Evolutionary conservation across 257 asterid species (phyloP), one percentile per base, ranked within the genome.

Genomic region (Cruciata laevipes): DNA sequence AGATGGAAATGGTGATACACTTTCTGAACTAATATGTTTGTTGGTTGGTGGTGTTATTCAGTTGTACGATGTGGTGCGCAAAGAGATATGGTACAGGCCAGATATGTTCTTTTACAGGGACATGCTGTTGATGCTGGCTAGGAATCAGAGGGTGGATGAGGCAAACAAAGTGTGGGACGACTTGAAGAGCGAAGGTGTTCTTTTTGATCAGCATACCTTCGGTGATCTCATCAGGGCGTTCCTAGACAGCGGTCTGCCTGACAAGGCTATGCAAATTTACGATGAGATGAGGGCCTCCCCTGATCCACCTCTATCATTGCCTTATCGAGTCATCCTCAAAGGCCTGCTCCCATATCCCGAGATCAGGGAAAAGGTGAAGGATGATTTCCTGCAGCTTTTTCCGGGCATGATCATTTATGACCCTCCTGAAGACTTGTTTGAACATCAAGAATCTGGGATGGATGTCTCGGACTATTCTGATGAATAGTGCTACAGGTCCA

Each of bases 71-170:
- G 92, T 89, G 75, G 96, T 88, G 70, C 83, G 95, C 1, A 86
- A 81, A 61, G 97, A 93, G 79, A 86, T 79, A 18, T 93, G 99
- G 95, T 93, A 93, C 61, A 80, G 95, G 57, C 97, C 97, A 12
- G 97, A 93, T 71, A 90, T 85, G 99, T 93, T 86, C 76, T 93
- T 93, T 79, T 82, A 86, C 76, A 84, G 96, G 56, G 97, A 93
- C 71, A 90, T 93, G 97, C 95, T 90, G 23, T 71, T 88, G 85
- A 93, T 90, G 99, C 96, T 93, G 66, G 91, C 99, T 24, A 85
- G 95, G 78, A 93, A 90, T 84, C 84, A 83, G 71, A 82, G 66
- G 72, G 82, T 83, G 24, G 95, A 85, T 3, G 92, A 88, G 77
- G 72, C 90, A 25, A 79, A 78, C 61, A 77, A 52, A 68, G 95